These are phyloP conservation scores for Lophiotrema nucula DNA, from an alignment of 495 filamentous ascomycete species.

Conservation along the genomic window DNA sequence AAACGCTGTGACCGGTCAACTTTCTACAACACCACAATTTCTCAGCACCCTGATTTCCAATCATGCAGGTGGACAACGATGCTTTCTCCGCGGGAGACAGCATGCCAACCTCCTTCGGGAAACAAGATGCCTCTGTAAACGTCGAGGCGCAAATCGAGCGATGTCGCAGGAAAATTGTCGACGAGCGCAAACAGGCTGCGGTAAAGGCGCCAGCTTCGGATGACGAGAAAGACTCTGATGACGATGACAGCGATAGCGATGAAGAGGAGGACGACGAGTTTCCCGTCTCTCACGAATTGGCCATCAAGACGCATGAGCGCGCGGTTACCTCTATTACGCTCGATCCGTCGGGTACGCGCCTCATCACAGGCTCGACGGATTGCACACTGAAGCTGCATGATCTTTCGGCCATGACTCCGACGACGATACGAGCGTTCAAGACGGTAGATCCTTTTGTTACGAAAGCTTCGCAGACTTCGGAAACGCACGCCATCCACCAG, in stretches of 20 bases:
- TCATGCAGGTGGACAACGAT: constrained; percentile 25
- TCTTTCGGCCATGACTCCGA: constrained; percentile 92
- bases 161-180: constrained; percentile 59
- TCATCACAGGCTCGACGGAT: constrained; percentile 87
- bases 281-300: constrained; percentile 88
- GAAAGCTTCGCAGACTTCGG: constrained; percentile 69
- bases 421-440: constrained; percentile 89
- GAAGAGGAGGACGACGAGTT: constrained; percentile 84
- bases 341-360: constrained; percentile 78
- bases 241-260: constrained; percentile 57
- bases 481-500: constrained; percentile 84
- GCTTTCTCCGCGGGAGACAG: constrained; percentile 82
- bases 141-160: constrained; percentile 75
- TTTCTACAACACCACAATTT: background rate
- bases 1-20: no score
- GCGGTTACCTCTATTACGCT: constrained; percentile 79
- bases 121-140: constrained; percentile 69
- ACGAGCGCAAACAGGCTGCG: constrained; percentile 19
- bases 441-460: constrained; percentile 80
- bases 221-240: constrained; percentile 27
- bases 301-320: constrained; percentile 87
- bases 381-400: constrained; percentile 91
- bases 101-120: constrained; percentile 83
- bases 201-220: constrained; percentile 6
- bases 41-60: constrained; percentile 7